A percentile compares a stretch with the other conserved stretches of the same genome.
phyloP scores from a whole-genome alignment of 2,329 filamentous ascomycete species.

The Fusarium sp. region DNA sequence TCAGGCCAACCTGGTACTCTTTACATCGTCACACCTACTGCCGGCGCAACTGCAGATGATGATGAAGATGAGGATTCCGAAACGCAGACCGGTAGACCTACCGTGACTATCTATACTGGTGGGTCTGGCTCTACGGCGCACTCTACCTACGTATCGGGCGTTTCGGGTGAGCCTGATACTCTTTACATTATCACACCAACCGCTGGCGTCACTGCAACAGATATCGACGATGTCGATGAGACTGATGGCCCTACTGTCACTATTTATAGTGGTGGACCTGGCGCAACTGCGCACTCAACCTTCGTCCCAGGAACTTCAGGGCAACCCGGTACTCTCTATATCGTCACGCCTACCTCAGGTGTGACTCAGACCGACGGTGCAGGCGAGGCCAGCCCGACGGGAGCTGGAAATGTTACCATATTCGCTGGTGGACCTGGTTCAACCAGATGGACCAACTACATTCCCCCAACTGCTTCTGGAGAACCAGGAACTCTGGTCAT shows the following conservation, averaged over 20 bases:
- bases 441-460: not conserved
- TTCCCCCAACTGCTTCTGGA: slow-evolving; percentile 4
- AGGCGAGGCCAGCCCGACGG: not conserved
- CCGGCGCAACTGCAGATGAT: not conserved
- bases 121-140: not conserved
- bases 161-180: not conserved
- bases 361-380: not conserved
- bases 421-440: not conserved
- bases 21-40: slow-evolving; percentile 14
- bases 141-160: not conserved
- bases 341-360: slow-evolving; percentile 2
- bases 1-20: slow-evolving; percentile 9
- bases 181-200: not conserved
- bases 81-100: not conserved
- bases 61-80: not conserved
- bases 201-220: not conserved
- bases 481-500: slow-evolving; percentile 16
- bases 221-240: no score
- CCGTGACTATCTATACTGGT: not conserved
- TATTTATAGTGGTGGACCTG: slow-evolving; percentile 4
- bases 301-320: not conserved
- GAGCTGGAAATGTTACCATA: not conserved
- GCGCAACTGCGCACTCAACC: not conserved
- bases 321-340: slow-evolving; percentile 12
- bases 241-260: not conserved